Evolutionary conservation across 306 rosid genomes (phyloP).

Genomic region (Begonia fuchsioides): DNA sequence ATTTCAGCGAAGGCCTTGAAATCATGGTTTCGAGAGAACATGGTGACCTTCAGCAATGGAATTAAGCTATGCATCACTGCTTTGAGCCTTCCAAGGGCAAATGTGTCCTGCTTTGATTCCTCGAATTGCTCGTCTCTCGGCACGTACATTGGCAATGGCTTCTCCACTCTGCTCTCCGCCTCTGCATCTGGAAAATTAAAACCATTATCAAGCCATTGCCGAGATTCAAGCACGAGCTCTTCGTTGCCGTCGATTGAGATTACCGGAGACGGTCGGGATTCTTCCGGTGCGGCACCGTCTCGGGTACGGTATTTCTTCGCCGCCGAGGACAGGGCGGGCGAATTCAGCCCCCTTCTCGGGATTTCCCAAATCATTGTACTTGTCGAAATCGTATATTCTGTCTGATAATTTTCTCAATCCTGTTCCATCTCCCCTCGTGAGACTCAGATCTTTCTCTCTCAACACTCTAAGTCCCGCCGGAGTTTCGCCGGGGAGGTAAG

Average conservation of each 20-base stretch:
- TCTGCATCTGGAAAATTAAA: constrained; percentile 19
- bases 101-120: constrained; percentile 39
- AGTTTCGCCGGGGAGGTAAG: constrained; percentile 53
- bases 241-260: neutral
- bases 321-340: constrained; percentile 63
- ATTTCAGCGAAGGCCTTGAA: neutral
- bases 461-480: constrained; percentile 32
- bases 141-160: constrained; percentile 32
- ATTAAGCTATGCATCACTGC: constrained; percentile 23
- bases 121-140: constrained; percentile 60
- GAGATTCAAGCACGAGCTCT: too few species aligned
- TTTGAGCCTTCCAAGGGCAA: constrained; percentile 34
- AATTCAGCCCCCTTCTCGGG: constrained; percentile 20
- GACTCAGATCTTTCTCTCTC: constrained; percentile 31
- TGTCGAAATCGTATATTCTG: constrained; percentile 58
- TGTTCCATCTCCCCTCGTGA: constrained; percentile 51
- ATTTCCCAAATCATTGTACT: constrained; percentile 58
- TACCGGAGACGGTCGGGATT: constrained; percentile 32
- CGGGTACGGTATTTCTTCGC: constrained; percentile 47
- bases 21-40: neutral
- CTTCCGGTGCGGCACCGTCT: constrained; percentile 73
- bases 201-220: too few species aligned
- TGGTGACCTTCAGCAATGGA: constrained; percentile 31
- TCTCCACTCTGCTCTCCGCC: constrained; percentile 29
- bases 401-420: constrained; percentile 31